These are phyloP conservation scores for Polyplosphaeria fusca DNA, from an alignment of 495 filamentous ascomycete species.

Conservation along the genomic window DNA sequence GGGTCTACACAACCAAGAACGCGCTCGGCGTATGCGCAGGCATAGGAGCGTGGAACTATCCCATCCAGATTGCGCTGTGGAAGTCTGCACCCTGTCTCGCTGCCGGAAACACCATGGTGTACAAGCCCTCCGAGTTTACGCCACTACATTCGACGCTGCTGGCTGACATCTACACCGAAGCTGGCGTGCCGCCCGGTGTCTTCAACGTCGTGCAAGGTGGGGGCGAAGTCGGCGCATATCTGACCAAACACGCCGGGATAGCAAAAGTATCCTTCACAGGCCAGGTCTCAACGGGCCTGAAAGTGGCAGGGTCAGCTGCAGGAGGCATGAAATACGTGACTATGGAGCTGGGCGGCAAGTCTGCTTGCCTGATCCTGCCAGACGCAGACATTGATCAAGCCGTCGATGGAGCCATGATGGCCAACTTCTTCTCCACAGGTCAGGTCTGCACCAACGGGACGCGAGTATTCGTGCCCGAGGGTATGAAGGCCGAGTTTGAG, in stretches of 20 bases:
- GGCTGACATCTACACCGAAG: constrained; percentile 66
- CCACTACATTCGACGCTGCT: constrained; percentile 67
- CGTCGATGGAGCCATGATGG: constrained; percentile 82
- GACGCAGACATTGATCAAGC: constrained; percentile 71
- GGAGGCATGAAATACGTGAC: constrained; percentile 82
- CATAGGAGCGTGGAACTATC: constrained; percentile 59
- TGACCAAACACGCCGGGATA: constrained; percentile 64
- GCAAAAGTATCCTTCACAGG: constrained; percentile 82
- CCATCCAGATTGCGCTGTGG: constrained; percentile 84
- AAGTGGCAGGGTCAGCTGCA: constrained; percentile 66
- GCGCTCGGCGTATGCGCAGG: constrained; percentile 41
- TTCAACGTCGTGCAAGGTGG: constrained; percentile 78
- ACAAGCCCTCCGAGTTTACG: constrained; percentile 80
- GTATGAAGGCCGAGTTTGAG: constrained; percentile 64
- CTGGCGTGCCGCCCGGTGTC: constrained; percentile 72
- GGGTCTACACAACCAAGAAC: constrained; percentile 37
- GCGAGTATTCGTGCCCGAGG: constrained; percentile 66
- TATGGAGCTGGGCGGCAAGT: constrained; percentile 82
- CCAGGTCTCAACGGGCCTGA: constrained; percentile 73
- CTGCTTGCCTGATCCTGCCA: constrained; percentile 65
- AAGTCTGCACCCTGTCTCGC: constrained; percentile 79
- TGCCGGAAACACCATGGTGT: constrained; percentile 83
- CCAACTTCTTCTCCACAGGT: constrained; percentile 78
- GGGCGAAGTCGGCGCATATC: constrained; percentile 65
- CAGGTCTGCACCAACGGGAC: constrained; percentile 87